Conservation (phyloP, 2,329 filamentous ascomycete genomes). For the Dothiorella sarmentorum region DNA sequence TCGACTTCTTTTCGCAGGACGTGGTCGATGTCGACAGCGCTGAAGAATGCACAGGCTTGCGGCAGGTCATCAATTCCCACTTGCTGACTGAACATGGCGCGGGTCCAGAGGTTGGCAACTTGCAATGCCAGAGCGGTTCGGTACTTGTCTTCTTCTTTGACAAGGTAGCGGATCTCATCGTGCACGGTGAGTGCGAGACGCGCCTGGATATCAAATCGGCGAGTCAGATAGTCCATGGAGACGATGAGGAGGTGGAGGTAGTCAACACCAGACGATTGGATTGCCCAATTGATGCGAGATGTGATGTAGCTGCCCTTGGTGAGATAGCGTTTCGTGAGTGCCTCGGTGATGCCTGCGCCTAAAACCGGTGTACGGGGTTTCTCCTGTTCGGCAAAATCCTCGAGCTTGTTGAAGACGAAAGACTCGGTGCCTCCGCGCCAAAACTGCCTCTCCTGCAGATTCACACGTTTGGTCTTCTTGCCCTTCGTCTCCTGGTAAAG, state of each 20-base stretch:
- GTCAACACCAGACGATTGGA: constrained; percentile 94
- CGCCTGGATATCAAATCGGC: constrained; percentile 79
- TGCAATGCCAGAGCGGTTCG: constrained; percentile 88
- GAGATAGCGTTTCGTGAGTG: constrained; percentile 82
- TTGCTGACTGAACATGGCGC: constrained; percentile 96
- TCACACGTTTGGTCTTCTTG: constrained; percentile 72
- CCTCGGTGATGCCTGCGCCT: constrained; percentile 93
- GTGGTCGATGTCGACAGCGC: constrained; percentile 89
- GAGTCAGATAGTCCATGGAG: constrained; percentile 87
- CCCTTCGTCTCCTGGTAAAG: constrained; percentile 91
- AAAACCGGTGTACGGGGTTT: constrained; percentile 85
- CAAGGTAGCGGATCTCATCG: constrained; percentile 94
- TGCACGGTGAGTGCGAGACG: constrained; percentile 92
- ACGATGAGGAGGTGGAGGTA: constrained; percentile 93
- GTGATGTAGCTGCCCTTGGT: constrained; percentile 91
- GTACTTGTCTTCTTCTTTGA: constrained; percentile 81
- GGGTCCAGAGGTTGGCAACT: constrained; percentile 91
- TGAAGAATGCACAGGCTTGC: constrained; percentile 93
- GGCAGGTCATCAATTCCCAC: constrained; percentile 94
- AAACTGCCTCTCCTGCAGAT: constrained; percentile 71
- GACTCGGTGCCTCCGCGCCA: constrained; percentile 97
- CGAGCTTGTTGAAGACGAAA: constrained; percentile 96
- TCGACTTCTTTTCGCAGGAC: constrained; percentile 97
- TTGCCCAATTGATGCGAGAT: constrained; percentile 97
- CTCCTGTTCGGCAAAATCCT: constrained; percentile 96